Evolutionary conservation across 805 yeast genomes (phyloP), one percentile per base, ranked within the genome.

Genomic region (Candida arabinofermentans): DNA sequence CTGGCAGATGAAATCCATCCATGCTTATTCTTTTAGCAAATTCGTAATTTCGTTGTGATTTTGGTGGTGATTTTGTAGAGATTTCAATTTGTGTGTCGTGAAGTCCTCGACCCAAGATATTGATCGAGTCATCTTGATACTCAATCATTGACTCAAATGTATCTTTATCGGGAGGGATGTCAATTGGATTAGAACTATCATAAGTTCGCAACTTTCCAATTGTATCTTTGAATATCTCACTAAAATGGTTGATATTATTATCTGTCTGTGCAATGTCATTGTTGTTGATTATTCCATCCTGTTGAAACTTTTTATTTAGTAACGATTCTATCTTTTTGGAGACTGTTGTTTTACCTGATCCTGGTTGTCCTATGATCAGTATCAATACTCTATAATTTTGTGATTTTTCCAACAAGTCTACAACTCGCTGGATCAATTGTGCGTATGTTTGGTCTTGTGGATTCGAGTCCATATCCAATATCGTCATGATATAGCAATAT

Each of bases 311-410:
- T 23, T 49, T 41, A 48, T 69, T 75, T n/a, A 81, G 51, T 5
- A 50, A 49, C 4, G 60, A 55, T 26, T 72, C 72, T 5, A 87
- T 63, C 4, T 59, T 41, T 29, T 56, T 55, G 1, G 90, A 80
- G 27, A 81, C 54, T 0, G 95, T 84, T 3, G 90, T 74, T 58
- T 87, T 87, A 0, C 96, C 96, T 1, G 90, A 78, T 5, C 96
- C 96, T 2, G 96, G 96, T 0, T 80, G 71, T 1, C 96, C 96
- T 2, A 81, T 79, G 10, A 88, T 54, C 0, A 83, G 65, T 8
- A 88, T 66, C 14, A 83, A 44, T 2, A 79, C 58, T 48, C 90
- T 64, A 43, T 74, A 69, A 30, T 59, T 57, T 0, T 46, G 44
- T 12, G 42, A 9, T 5, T 12, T 16, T 5, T 29, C 4, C 12